Evolutionary conservation across 2,329 filamentous ascomycete species (phyloP).

Genomic region (Camillea tinctor): DNA sequence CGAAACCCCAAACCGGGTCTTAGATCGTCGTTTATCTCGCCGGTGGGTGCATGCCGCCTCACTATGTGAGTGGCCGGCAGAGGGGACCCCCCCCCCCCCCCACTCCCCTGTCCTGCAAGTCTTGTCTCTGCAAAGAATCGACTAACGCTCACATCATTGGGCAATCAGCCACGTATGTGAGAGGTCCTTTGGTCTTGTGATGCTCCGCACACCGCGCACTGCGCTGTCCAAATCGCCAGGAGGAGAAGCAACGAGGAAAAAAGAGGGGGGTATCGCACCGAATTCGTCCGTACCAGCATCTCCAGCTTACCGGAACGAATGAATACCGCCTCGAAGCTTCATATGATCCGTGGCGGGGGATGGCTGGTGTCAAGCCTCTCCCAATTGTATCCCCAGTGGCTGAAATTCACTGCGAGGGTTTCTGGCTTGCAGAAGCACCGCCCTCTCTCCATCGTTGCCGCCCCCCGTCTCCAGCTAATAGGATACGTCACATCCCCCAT

Average conservation of each 20-base stretch:
- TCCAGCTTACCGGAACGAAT: not conserved
- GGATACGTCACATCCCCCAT: not conserved
- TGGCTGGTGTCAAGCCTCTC: not conserved
- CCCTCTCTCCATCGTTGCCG: not conserved
- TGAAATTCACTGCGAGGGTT: not conserved
- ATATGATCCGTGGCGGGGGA: not conserved
- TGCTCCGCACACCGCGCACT: conserved; percentile 3
- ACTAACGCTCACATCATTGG: conserved; percentile 1
- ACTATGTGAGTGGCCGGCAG: not conserved
- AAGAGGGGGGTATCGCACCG: not conserved
- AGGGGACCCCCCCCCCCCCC: no score
- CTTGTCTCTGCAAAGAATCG: conserved; percentile 1
- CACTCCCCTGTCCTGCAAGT: not conserved
- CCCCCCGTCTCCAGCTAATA: not conserved
- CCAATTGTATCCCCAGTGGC: conserved; percentile 6
- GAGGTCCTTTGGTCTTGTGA: conserved; percentile 3
- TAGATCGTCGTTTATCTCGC: conserved; percentile 20
- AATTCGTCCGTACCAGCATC: not conserved
- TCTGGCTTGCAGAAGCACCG: not conserved
- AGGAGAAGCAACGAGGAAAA: not conserved
- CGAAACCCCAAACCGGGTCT: conserved; percentile 15
- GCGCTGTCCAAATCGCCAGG: not conserved
- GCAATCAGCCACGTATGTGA: conserved; percentile 6
- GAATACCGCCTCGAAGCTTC: not conserved
- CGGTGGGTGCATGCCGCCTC: conserved; percentile 4